These are phyloP conservation scores for Hypholoma sublateritium DNA, from an alignment of 768 basidiomycete genomes.

Conservation along the genomic window DNA sequence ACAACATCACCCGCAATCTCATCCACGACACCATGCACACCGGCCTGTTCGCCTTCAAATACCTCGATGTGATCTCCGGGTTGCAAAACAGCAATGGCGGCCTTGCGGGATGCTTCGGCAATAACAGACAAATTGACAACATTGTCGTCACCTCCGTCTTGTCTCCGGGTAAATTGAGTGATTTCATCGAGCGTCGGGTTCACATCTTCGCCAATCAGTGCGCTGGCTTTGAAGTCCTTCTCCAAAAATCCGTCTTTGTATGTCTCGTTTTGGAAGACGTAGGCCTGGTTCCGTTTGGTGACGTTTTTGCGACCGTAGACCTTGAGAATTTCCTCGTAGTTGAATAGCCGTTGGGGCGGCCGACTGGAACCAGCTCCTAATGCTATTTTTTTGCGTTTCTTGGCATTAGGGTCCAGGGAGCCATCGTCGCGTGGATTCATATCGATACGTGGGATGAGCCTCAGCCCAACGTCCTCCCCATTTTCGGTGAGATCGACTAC, in stretches of 20 bases:
- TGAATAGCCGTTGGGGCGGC: constrained; percentile 91
- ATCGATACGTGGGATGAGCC: constrained; percentile 98
- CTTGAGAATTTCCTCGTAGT: constrained; percentile 87
- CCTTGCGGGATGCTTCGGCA: constrained; percentile 88
- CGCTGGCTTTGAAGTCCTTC: constrained; percentile 88
- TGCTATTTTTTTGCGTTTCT: constrained; percentile 75
- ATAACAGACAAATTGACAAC: constrained; percentile 89
- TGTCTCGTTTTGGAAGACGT: constrained; percentile 90
- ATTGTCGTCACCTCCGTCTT: constrained; percentile 67
- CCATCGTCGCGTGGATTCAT: constrained; percentile 85
- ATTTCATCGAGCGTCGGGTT: constrained; percentile 97
- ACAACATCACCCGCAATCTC: constrained; percentile 88
- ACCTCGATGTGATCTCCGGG: constrained; percentile 98
- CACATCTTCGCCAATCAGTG: constrained; percentile 81
- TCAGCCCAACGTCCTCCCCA: constrained; percentile 88
- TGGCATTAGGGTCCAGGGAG: constrained; percentile 47
- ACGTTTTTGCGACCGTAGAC: constrained; percentile 81
- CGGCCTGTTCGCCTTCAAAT: constrained; percentile 94
- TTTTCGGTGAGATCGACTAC: constrained; percentile 93
- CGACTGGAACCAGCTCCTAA: constrained; percentile 59
- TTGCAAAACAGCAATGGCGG: constrained; percentile 91
- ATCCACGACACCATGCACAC: constrained; percentile 90
- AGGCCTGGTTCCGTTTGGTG: constrained; percentile 69
- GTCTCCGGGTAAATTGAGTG: constrained; percentile 79
- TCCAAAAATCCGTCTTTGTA: constrained; percentile 95